A percentile compares a stretch with the other conserved stretches of the same genome.
Evolutionary conservation across 2,329 filamentous ascomycete genomes (phyloP).

Genomic region (Cadophora luteo-olivacea): DNA sequence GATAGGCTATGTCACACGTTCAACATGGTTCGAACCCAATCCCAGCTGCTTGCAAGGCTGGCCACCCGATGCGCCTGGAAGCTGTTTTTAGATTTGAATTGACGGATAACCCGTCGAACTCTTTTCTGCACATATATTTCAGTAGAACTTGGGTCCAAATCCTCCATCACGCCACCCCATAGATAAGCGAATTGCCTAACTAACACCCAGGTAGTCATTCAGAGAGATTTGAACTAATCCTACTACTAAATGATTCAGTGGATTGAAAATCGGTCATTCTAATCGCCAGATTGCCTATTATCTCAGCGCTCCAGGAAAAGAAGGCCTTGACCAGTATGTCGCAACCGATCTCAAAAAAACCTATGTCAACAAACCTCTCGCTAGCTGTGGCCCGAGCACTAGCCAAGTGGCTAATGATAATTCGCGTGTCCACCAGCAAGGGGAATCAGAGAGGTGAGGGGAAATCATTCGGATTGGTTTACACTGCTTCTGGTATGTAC

Average conservation of each 20-base stretch:
- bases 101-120: neutral
- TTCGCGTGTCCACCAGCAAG: neutral
- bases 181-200: constrained; percentile 2
- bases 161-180: neutral
- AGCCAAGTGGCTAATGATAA: neutral
- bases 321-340: neutral
- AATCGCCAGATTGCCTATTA: no score
- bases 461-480: neutral
- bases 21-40: neutral
- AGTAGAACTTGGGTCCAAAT: neutral
- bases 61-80: no score
- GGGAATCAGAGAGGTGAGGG: neutral
- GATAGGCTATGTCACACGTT: constrained; percentile 2
- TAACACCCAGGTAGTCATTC: no score
- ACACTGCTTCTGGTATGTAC: neutral
- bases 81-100: neutral
- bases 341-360: neutral
- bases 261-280: no score
- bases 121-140: neutral
- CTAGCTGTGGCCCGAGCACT: neutral
- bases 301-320: no score
- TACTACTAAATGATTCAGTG: no score
- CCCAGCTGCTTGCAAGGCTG: neutral
- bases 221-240: no score
- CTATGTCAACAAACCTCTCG: neutral